Evolutionary conservation across 768 basidiomycete genomes (phyloP), one percentile per base, ranked within the genome.

Genomic region (Solioccasus polychromus): DNA sequence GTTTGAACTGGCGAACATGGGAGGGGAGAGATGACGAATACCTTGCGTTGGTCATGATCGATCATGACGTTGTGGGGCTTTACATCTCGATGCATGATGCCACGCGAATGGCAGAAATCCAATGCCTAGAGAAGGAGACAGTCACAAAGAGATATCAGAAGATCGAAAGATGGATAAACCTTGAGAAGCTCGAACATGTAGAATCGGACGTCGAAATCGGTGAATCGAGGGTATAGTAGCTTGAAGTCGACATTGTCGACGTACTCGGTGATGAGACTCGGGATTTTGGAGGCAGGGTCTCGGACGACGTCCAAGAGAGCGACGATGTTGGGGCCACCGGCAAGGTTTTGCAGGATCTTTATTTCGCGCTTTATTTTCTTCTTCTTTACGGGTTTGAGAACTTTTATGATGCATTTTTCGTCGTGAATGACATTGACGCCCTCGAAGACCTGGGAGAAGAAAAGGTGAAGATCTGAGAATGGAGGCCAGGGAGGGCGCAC

Each of bases 51-150:
- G 59, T 97, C 92, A 64, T 97, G 94, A 68, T 98, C 95, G 68
- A 97, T 97, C 93, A 98, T 97, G 44, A 98, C 92, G 68, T 98
- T 98, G 70, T 96, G 93, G 11, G 95, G 95, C 64, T 98, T 98
- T 47, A 98, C 95, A 64, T 97, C 95, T 56, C 95, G 77, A 66
- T 97, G 94, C 92, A 97, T 97, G 66, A 98, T 97, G 8, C 95
- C 95, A 58, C 94, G 92, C 24, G 95, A 98, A 68, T 98, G 95
- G 59, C 95, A 97, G 66, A 84, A 98, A 69, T 98, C 95, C 63
- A 98, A 73, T 4, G 95, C 95, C 89, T 92, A 48, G 32, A 39
- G 35, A 40, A 42, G 10, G 19, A 30, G 37, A 37, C 6, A 34
- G 39, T 26, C 24, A 44, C 22, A 14, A n/a, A 42, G 23, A 37